Evolutionary conservation across 306 rosid genomes (phyloP), one percentile per base, ranked within the genome.

Genomic region (Trifolium subterraneum): DNA sequence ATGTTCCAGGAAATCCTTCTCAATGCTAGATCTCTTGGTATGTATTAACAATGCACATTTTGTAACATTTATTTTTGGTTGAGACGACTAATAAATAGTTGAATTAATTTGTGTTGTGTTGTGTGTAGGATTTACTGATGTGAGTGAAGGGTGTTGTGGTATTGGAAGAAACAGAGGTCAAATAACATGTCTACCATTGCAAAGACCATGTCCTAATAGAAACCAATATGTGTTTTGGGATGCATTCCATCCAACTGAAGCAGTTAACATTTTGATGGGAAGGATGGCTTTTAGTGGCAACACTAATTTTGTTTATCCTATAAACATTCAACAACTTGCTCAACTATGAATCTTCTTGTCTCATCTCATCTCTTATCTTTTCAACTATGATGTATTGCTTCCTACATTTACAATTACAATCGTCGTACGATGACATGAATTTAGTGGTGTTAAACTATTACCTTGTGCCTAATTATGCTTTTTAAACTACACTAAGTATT

Each of bases 211-310:
- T 64, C 71, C 82, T 1, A 84, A 91, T 66, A 76, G 98, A 73
- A 79, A 77, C 22, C 85, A 83, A 62, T 93, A 91, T 19, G 82
- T 91, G 27, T 93, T 91, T 71, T 91, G 97, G 97, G 98, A 93
- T 81, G 98, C 98, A 50, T 93, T 89, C 62, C 98, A 91, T 79
- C 97, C 98, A 54, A 93, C 97, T 0, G 87, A 80, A 75, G 97
- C 97, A 50, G 94, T 84, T 23, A 91, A 91, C 84, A 48, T 88
- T 76, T 74, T 91, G 8, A 76, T 90, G 82, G 98, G 82, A 45
- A 83, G 65, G 60, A 86, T 69, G 73, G 98, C 95, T 69, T 89
- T 94, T 77, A 80, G 23, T 71, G 96, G 96, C 4, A 86, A 84
- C 77, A 45, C 31, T 0, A 81, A 71, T 70, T 16, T 72, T 68